These are phyloP conservation scores for Hordeum marinum DNA, from an alignment of 176 grass and related monocot genomes.

Conservation along the genomic window DNA sequence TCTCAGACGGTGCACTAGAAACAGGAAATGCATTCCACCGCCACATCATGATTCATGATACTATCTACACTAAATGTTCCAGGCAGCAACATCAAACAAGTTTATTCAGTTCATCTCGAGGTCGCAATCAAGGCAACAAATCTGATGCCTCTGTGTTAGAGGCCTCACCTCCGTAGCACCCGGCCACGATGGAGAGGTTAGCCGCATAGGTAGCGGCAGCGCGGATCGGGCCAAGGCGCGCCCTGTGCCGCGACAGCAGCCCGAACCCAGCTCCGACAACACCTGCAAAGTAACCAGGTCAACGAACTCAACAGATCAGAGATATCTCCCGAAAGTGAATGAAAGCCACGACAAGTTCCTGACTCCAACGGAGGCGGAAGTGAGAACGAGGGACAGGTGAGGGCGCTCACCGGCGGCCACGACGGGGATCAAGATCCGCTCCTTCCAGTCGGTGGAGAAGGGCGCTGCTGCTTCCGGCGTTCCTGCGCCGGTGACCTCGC, in stretches of 20 bases:
- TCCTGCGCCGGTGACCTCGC: conserved; percentile 11
- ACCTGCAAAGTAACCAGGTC: conserved; percentile 32
- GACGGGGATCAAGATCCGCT: conserved; percentile 59
- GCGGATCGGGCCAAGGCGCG: conserved; percentile 36
- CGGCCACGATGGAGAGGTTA: conserved; percentile 59
- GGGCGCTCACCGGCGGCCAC: conserved; percentile 39
- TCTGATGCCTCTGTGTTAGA: neutral
- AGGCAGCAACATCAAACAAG: neutral
- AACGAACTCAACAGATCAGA: conserved; percentile 18
- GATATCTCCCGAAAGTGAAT: neutral
- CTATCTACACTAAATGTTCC: neutral
- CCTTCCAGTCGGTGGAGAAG: conserved; percentile 46
- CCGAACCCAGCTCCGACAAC: conserved; percentile 56
- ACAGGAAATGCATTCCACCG: neutral
- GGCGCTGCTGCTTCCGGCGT: neutral
- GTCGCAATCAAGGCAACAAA: neutral
- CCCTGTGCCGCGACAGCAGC: conserved; percentile 56
- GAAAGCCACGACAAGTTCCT: neutral
- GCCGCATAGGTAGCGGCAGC: conserved; percentile 46
- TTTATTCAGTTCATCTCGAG: neutral
- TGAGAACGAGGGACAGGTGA: neutral
- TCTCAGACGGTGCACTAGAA: neutral
- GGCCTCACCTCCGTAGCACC: conserved; percentile 74
- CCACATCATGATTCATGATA: neutral
- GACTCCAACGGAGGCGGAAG: neutral